Conservation (phyloP, 208 protist species). For the Leishmania guyanensis region DNA sequence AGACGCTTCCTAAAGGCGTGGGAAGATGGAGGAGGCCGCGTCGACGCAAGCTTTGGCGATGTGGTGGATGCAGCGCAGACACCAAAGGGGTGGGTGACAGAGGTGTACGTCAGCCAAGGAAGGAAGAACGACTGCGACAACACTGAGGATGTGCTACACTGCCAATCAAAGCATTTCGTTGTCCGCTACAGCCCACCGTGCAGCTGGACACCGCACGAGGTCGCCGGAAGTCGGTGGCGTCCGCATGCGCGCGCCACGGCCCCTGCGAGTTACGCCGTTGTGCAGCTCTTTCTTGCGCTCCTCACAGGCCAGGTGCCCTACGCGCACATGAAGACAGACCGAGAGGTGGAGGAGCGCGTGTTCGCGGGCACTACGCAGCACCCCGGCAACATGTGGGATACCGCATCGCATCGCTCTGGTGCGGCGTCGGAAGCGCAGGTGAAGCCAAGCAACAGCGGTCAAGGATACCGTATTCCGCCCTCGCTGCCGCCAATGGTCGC, state of each 20-base stretch:
- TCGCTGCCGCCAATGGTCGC: constrained; percentile 32
- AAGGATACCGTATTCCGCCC: constrained; percentile 36
- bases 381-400: background rate
- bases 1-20: background rate
- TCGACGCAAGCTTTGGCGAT: background rate
- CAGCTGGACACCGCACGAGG: constrained; percentile 24
- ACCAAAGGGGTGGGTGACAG: background rate
- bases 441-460: constrained; percentile 25
- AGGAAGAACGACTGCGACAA: background rate
- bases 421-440: background rate
- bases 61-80: background rate
- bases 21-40: background rate
- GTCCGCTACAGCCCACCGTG: constrained; percentile 34
- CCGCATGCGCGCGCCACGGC: constrained; percentile 61
- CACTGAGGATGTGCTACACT: background rate
- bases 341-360: constrained; percentile 32
- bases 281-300: constrained; percentile 61
- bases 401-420: background rate
- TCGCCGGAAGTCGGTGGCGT: constrained; percentile 55
- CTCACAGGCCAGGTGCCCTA: constrained; percentile 54
- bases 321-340: constrained; percentile 30
- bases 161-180: constrained; percentile 17
- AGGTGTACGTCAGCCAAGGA: background rate
- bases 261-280: constrained; percentile 57
- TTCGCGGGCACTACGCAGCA: constrained; percentile 19